Percentiles rank a stretch among this genome's conserved stretches.
phyloP scores from a whole-genome alignment of 768 basidiomycete species.

The Suillus hirtellus region DNA sequence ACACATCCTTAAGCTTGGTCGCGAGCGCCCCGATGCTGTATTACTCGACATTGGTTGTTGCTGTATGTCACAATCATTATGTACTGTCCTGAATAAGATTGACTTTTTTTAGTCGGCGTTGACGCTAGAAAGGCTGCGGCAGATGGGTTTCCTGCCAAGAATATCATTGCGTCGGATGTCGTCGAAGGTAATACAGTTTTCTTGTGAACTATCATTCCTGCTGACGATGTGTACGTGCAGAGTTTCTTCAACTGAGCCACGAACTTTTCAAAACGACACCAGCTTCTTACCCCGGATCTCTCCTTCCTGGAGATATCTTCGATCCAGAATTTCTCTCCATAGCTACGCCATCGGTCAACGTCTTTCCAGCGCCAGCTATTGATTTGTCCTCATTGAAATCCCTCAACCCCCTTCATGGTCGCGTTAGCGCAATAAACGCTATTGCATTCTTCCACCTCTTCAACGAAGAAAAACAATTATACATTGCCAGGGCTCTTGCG shows the following conservation, averaged over 20 bases:
- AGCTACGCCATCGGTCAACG: conserved; percentile 28
- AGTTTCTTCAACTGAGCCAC: conserved; percentile 60
- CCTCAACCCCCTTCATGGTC: conserved; percentile 49
- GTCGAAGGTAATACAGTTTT: conserved; percentile 27
- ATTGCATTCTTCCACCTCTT: conserved; percentile 48
- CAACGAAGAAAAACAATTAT: conserved; percentile 27
- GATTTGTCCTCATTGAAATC: conserved; percentile 38
- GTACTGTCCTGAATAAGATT: not conserved
- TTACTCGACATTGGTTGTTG: conserved; percentile 49
- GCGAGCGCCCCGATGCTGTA: conserved; percentile 36
- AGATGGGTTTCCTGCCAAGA: conserved; percentile 44
- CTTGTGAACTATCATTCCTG: not conserved
- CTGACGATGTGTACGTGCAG: conserved; percentile 30
- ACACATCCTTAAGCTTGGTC: conserved; percentile 17
- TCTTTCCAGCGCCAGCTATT: conserved; percentile 26
- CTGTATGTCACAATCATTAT: conserved; percentile 31
- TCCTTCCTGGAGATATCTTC: conserved; percentile 58
- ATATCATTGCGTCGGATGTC: conserved; percentile 42
- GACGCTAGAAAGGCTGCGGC: conserved; percentile 41
- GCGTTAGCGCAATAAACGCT: conserved; percentile 48
- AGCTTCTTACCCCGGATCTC: conserved; percentile 50
- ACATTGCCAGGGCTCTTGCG: conserved; percentile 28
- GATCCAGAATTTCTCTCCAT: conserved; percentile 43
- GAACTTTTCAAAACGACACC: conserved; percentile 58
- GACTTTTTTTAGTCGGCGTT: conserved; percentile 19